Percentiles rank a stretch among this genome's conserved stretches.
These are phyloP conservation scores for Endotrypanum monterogeii DNA, from an alignment of 208 protist species.

Conservation along the genomic window DNA sequence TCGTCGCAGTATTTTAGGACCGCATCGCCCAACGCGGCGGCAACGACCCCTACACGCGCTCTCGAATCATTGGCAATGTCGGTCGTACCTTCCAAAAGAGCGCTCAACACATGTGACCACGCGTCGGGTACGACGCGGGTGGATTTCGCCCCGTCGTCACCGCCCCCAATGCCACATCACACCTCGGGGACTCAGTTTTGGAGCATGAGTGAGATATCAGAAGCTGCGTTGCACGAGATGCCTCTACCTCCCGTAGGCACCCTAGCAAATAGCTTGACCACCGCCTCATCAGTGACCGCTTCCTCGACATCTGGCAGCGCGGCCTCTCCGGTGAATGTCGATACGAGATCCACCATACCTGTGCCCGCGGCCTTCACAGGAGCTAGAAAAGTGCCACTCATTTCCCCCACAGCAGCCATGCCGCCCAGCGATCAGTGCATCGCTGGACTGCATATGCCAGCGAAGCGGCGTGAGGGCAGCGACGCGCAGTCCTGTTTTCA, in stretches of 20 bases:
- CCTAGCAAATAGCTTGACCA: background rate
- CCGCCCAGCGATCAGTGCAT: background rate
- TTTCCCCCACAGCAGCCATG: background rate
- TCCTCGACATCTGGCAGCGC: conserved; percentile 1
- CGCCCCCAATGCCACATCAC: conserved; percentile 5
- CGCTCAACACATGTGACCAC: background rate
- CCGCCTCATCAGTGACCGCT: conserved; percentile 13
- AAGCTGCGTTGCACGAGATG: conserved; percentile 5
- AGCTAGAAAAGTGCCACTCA: background rate
- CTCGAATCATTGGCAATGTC: background rate
- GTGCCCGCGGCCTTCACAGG: background rate
- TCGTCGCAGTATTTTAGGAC: background rate
- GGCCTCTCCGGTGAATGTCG: conserved; percentile 3
- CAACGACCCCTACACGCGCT: background rate
- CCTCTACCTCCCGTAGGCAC: conserved; percentile 1
- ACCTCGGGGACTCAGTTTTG: conserved; percentile 20
- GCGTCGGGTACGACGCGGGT: background rate
- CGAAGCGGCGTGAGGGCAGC: background rate
- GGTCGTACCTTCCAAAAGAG: background rate
- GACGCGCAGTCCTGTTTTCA: background rate
- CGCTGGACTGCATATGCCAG: background rate
- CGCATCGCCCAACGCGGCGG: background rate
- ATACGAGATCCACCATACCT: background rate
- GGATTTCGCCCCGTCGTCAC: background rate
- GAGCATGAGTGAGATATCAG: background rate